Evolutionary conservation across 305 asterid genomes (phyloP).

Genomic region (Andrographis paniculata): DNA sequence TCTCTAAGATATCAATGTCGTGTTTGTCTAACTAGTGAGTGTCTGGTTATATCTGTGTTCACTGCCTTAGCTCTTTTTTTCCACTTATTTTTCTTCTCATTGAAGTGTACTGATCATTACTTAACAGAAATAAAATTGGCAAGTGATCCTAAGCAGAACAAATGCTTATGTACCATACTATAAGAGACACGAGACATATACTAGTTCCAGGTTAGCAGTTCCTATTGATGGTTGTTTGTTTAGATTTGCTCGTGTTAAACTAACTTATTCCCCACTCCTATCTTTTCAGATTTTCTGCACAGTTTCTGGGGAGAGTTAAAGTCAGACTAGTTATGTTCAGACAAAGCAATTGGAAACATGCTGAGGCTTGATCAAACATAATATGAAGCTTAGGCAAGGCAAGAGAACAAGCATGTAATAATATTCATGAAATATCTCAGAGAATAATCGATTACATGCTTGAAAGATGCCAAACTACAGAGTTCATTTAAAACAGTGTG

Average conservation of each 20-base stretch:
- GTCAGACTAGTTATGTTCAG: not conserved
- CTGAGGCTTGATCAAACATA: not conserved
- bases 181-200: not conserved
- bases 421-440: not conserved
- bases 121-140: not conserved
- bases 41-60: not conserved
- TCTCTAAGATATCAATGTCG: too few relatives aligned
- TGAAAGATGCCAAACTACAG: not conserved
- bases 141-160: not conserved
- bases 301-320: not conserved
- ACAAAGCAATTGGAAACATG: not conserved
- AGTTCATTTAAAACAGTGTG: not conserved
- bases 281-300: not conserved
- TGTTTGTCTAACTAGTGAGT: too few relatives aligned
- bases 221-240: not conserved
- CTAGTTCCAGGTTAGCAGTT: not conserved
- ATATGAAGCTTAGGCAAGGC: not conserved
- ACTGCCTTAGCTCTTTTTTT: too few relatives aligned
- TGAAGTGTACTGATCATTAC: not conserved
- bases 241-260: not conserved
- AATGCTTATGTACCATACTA: not conserved
- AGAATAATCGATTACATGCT: not conserved
- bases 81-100: too few relatives aligned
- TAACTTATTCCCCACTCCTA: not conserved
- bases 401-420: not conserved